phyloP scores from a whole-genome alignment of 192 early-diverging fungal genomes.

The Umbelopsis isabellina region DNA sequence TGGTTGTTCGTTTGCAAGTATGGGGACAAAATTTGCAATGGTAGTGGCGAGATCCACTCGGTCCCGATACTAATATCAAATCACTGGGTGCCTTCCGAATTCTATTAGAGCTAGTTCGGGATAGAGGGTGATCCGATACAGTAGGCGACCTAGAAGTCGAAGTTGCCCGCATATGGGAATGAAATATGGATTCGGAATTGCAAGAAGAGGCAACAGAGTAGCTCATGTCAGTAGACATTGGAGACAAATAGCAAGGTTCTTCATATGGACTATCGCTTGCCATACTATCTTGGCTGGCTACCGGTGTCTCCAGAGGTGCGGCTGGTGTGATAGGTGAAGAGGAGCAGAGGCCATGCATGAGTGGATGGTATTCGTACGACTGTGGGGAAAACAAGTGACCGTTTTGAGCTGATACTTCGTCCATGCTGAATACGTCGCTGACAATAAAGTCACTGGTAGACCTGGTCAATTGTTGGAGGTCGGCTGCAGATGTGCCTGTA shows the following conservation, averaged over 20 bases:
- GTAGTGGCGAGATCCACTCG: slow-evolving; percentile 38
- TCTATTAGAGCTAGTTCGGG: neutral
- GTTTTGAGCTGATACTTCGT: neutral
- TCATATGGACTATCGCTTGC: neutral
- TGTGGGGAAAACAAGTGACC: neutral
- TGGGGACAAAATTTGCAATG: slow-evolving; percentile 54
- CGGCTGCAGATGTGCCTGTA: neutral
- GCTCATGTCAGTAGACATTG: neutral
- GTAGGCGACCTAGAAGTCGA: neutral
- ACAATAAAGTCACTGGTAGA: neutral
- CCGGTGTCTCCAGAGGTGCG: neutral
- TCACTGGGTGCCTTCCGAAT: neutral
- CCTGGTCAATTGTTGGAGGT: neutral
- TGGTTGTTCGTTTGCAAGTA: slow-evolving; percentile 67
- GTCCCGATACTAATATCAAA: neutral
- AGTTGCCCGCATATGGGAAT: neutral
- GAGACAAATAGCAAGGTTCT: neutral
- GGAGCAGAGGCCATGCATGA: neutral
- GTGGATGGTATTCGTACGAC: neutral
- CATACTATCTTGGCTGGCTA: neutral
- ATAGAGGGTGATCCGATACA: neutral
- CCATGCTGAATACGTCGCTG: neutral
- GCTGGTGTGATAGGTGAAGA: neutral
- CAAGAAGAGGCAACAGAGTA: neutral
- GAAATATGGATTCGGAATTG: neutral